These are phyloP conservation scores for Vigna unguiculata DNA, from an alignment of 306 rosid species.

Conservation along the genomic window DNA sequence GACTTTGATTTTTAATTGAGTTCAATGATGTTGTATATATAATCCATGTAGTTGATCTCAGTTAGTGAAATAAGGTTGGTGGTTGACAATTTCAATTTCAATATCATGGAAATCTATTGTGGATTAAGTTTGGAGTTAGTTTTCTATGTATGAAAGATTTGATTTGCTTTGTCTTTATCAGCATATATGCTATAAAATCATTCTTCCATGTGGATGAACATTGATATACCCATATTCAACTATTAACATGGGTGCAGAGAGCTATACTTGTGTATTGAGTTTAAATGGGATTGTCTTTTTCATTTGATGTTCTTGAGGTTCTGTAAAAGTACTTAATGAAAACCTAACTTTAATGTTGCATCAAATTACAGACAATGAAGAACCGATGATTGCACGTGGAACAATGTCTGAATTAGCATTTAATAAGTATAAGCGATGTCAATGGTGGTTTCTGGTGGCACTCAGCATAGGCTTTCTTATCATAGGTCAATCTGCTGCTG, in stretches of 20 bases:
- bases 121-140: neutral
- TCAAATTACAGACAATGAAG: conserved; percentile 62
- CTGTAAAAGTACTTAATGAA: neutral
- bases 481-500: conserved; percentile 84
- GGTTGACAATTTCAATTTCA: neutral
- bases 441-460: conserved; percentile 88
- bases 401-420: conserved; percentile 45
- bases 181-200: neutral
- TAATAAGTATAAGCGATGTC: conserved; percentile 67
- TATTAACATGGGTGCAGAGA: neutral
- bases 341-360: conserved; percentile 3
- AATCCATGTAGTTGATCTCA: neutral
- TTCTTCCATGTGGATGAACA: conserved; percentile 2
- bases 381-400: conserved; percentile 51
- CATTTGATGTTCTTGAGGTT: neutral
- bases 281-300: neutral
- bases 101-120: neutral
- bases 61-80: neutral
- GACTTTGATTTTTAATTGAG: neutral
- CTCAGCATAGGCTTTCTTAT: conserved; percentile 68
- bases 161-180: neutral
- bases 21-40: neutral
- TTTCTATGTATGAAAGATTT: neutral
- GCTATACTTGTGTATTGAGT: conserved; percentile 9
- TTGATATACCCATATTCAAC: neutral